Evolutionary conservation across 257 asterid species (phyloP).

Genomic region (Solanum corneliomulleri): DNA sequence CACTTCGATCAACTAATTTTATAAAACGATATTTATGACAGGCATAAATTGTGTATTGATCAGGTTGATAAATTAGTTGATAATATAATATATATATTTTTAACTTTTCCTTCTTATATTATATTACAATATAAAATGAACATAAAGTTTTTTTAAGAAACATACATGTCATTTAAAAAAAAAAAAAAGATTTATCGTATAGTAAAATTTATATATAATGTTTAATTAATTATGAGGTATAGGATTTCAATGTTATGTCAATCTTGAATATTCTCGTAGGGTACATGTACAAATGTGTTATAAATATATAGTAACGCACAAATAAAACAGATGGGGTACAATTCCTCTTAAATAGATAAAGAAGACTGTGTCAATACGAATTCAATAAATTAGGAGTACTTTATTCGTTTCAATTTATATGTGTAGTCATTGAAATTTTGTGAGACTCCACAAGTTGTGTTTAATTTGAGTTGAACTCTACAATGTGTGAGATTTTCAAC

Average conservation of each 20-base stretch:
- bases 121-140: neutral
- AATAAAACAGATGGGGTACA: neutral
- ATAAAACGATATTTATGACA: too few species aligned
- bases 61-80: neutral
- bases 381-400: neutral
- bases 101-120: neutral
- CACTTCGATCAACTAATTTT: neutral
- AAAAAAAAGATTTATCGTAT: too few species aligned
- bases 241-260: neutral
- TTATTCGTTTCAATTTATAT: neutral
- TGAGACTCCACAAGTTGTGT: rapidly evolving
- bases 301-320: neutral
- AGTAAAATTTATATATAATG: too few species aligned
- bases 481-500: neutral
- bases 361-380: too few species aligned
- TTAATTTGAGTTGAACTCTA: neutral
- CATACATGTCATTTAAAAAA: too few species aligned
- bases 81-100: too few species aligned
- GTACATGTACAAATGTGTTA: neutral
- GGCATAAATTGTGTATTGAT: neutral
- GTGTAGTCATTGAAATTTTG: too few species aligned
- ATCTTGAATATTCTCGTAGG: neutral
- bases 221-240: neutral
- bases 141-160: neutral
- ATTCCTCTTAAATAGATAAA: neutral